Evolutionary conservation across 257 asterid species (phyloP).

Genomic region (Echium plantagineum): DNA sequence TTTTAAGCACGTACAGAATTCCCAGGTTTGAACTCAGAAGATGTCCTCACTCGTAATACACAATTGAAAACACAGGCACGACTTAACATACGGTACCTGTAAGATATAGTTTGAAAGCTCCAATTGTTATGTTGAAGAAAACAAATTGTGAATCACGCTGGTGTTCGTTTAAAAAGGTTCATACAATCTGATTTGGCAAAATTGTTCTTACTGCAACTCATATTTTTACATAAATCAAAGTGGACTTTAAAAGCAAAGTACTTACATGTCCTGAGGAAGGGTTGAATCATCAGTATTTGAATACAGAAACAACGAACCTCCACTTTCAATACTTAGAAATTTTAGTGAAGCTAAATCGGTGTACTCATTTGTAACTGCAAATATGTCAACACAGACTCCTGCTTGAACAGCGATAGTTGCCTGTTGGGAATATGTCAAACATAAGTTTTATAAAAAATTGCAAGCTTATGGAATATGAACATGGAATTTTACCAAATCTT

Average conservation of each 20-base stretch:
- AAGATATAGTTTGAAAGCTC: constrained; percentile 23
- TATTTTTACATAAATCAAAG: neutral
- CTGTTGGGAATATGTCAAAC: constrained; percentile 43
- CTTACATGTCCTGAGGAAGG: constrained; percentile 99
- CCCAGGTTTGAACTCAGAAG: constrained; percentile 76
- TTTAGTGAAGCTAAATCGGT: constrained; percentile 96
- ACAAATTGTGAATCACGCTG: neutral
- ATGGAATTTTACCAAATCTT: constrained; percentile 65
- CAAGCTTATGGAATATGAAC: constrained; percentile 11
- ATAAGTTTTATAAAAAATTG: constrained; percentile 16
- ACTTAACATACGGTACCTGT: constrained; percentile 96
- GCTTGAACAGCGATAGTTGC: constrained; percentile 99
- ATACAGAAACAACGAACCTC: constrained; percentile 92
- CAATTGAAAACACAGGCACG: constrained; percentile 95
- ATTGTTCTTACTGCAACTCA: neutral
- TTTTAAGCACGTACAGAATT: constrained; percentile 54
- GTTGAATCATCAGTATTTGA: constrained; percentile 93
- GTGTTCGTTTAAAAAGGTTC: neutral
- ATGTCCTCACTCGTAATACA: constrained; percentile 83
- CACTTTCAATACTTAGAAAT: constrained; percentile 96
- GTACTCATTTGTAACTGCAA: constrained; percentile 97
- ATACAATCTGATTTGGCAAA: neutral
- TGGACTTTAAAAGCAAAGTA: constrained; percentile 8
- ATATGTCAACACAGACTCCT: constrained; percentile 90
- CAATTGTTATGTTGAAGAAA: neutral